Evolutionary conservation across 1,284 basidiomycete species (phyloP), one percentile per base, ranked within the genome.

Genomic region (Ceratobasidium sp.): DNA sequence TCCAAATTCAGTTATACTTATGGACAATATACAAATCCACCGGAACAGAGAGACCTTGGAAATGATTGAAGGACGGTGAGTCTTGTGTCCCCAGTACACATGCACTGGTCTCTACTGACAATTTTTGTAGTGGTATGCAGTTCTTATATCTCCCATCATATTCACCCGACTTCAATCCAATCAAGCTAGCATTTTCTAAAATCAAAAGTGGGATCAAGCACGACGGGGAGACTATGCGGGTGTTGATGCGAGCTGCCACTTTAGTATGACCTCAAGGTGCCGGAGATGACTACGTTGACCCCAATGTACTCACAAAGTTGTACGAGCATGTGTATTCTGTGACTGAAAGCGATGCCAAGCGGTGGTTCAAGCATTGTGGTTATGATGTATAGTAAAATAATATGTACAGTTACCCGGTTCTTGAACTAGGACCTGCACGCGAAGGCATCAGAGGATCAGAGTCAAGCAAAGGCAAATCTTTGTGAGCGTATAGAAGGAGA

Each of bases 161-260:
- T 33, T 33, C 33, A 33, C 33, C 33, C 33, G 33, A 28, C 9
- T 33, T 33, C 33, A 33, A 33, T 33, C 33, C 33, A 33, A 33
- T 33, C 33, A 33, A 33, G 33, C 33, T 33, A 40, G 82, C 82
- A 1, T 84, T 85, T 76, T 83, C 82, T 0, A 75, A 80, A 7
- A 80, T 85, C 61, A 85, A 85, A 68, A 63, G 78, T n/a, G 81
- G 61, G 10, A 71, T 82, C 18, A 18, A 55, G 10, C 44, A 64
- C 3, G 39, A 82, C 55, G 64, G 78, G 12, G 77, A 79, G 39
- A 53, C 75, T 33, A 33, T 33, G 33, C 33, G 33, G 33, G 33
- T 33, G 33, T 33, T 33, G 44, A 63, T 79, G 39, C 56, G 42
- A 28, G 66, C 40, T 23, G 51, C 44, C 7, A 79, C 79, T 78